A percentile compares a stretch with the other conserved stretches of the same genome.
phyloP scores from a whole-genome alignment of 1,284 basidiomycete genomes.

The Cryptococcus sp. region DNA sequence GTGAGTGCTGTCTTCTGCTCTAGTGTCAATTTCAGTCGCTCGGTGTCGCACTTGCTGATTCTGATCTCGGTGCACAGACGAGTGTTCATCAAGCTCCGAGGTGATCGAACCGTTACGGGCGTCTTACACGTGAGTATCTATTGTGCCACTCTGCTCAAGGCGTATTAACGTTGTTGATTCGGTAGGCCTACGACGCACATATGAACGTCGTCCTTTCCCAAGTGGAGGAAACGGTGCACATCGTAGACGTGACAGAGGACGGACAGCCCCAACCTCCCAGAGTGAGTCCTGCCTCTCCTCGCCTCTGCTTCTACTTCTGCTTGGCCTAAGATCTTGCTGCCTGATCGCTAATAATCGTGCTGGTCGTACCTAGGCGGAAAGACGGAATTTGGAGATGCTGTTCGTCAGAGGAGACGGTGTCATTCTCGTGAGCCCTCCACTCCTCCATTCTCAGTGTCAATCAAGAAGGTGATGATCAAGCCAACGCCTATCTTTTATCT shows the following conservation, averaged over 20 bases:
- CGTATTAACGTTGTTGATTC: neutral
- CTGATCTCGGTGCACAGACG: constrained; percentile 27
- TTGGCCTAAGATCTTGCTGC: neutral
- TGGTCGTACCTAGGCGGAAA: constrained; percentile 70
- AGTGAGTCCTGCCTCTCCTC: constrained; percentile 41
- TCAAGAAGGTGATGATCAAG: neutral
- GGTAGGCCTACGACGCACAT: constrained; percentile 97
- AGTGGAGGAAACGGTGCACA: constrained; percentile 94
- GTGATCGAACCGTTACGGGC: constrained; percentile 89
- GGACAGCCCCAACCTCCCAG: constrained; percentile 53
- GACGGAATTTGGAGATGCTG: constrained; percentile 95
- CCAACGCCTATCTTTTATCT: constrained; percentile 2
- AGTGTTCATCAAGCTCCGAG: constrained; percentile 73
- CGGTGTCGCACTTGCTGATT: too few species aligned
- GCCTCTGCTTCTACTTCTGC: neutral
- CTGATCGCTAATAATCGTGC: neutral
- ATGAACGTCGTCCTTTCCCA: constrained; percentile 99
- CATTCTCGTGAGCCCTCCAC: constrained; percentile 67
- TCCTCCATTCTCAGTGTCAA: neutral
- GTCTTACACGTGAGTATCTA: constrained; percentile 77
- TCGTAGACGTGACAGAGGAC: constrained; percentile 69
- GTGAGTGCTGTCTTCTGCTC: constrained; percentile 63
- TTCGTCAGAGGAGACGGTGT: constrained; percentile 96
- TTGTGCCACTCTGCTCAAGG: neutral
- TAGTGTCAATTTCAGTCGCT: neutral